Evolutionary conservation across 1,139 yeast genomes (phyloP).

Genomic region (Blastobotrys apis): DNA sequence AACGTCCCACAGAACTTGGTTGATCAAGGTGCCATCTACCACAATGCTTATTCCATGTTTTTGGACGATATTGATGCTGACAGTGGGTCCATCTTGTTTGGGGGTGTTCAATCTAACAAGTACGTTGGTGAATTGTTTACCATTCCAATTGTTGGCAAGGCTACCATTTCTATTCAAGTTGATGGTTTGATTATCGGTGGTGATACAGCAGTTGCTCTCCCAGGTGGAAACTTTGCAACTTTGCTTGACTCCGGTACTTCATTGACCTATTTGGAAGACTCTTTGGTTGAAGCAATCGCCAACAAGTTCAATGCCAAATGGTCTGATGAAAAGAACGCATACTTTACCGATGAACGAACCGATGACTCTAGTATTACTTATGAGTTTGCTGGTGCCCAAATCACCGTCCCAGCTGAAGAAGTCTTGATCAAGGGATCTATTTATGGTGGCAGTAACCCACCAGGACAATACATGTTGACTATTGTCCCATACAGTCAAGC

Average conservation of each 20-base stretch:
- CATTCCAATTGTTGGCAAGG: constrained; percentile 23
- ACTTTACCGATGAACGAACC: constrained; percentile 19
- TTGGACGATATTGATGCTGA: constrained; percentile 40
- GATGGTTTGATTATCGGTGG: constrained; percentile 13
- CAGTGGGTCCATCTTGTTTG: constrained; percentile 51
- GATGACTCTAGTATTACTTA: constrained; percentile 23
- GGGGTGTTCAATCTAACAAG: constrained; percentile 56
- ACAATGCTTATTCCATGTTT: constrained; percentile 51
- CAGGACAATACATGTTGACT: constrained; percentile 16
- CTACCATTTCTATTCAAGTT: constrained; percentile 18
- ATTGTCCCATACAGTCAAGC: constrained; percentile 15
- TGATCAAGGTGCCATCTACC: constrained; percentile 35
- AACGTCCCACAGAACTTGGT: constrained; percentile 23
- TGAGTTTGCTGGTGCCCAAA: constrained; percentile 30
- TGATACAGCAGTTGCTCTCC: constrained; percentile 18
- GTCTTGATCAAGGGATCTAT: constrained; percentile 20
- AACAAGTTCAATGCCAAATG: constrained; percentile 23
- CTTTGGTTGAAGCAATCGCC: constrained; percentile 18
- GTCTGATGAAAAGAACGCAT: constrained; percentile 11
- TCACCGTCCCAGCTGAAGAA: constrained; percentile 28
- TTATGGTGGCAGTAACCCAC: constrained; percentile 15
- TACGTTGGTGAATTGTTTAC: constrained; percentile 44
- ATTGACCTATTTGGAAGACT: constrained; percentile 26
- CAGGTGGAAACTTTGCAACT: constrained; percentile 32
- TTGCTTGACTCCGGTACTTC: constrained; percentile 36